Percentiles rank a stretch among this genome's conserved stretches.
These are phyloP conservation scores for Suillus brevipes DNA, from an alignment of 768 basidiomycete genomes.

Conservation along the genomic window DNA sequence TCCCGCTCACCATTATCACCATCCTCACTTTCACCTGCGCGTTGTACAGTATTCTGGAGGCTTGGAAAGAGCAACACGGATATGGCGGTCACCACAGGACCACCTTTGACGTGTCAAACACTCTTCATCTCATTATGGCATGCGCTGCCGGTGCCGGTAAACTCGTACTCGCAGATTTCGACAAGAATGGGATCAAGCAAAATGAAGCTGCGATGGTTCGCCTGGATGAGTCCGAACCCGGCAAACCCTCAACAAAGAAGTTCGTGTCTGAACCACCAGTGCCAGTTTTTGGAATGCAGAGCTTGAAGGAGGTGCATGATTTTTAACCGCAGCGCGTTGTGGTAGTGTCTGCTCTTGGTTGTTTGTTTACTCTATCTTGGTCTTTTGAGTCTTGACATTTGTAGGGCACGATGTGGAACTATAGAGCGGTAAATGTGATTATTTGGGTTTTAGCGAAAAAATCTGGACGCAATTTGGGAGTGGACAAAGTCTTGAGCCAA, in stretches of 20 bases:
- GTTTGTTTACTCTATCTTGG: too few relatives aligned
- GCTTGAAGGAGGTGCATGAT: too few relatives aligned
- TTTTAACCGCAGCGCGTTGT: too few relatives aligned
- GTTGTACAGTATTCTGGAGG: conserved; percentile 1
- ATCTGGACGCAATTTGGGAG: too few relatives aligned
- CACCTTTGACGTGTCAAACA: neutral
- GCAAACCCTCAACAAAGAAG: too few relatives aligned
- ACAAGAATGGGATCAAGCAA: neutral
- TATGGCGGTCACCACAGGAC: neutral
- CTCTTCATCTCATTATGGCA: neutral
- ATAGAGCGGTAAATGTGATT: neutral
- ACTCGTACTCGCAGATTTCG: neutral
- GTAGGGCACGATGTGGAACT: neutral
- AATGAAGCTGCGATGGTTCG: neutral
- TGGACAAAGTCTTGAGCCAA: too few relatives aligned
- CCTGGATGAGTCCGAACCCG: neutral
- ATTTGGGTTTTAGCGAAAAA: too few relatives aligned
- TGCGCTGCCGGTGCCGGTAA: neutral
- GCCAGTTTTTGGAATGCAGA: too few relatives aligned
- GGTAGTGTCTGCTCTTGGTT: too few relatives aligned
- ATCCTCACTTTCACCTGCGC: neutral
- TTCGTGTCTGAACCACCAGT: neutral
- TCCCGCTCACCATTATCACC: conserved; percentile 2
- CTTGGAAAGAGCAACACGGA: neutral
- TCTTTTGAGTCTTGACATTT: neutral